These are phyloP conservation scores for Marasmius oreades DNA, from an alignment of 1,284 basidiomycete genomes.

Conservation along the genomic window DNA sequence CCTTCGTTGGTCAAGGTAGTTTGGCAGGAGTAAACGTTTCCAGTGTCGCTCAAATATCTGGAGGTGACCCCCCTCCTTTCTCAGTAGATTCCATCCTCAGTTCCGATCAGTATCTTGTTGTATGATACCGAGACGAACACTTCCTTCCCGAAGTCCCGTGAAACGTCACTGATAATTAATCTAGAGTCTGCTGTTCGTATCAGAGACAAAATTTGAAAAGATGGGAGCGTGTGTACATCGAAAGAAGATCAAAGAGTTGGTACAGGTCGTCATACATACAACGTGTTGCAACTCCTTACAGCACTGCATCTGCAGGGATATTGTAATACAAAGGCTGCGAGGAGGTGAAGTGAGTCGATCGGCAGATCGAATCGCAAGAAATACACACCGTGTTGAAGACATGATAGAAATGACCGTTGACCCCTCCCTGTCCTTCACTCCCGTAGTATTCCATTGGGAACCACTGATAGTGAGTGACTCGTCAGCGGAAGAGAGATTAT, in stretches of 20 bases:
- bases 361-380: neutral
- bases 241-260: neutral
- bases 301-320: conserved; percentile 47
- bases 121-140: too few species aligned
- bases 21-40: conserved; percentile 69
- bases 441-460: conserved; percentile 72
- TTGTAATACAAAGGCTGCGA: conserved; percentile 65
- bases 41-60: conserved; percentile 53
- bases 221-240: too few species aligned
- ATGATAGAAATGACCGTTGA: conserved; percentile 72
- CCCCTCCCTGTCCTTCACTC: conserved; percentile 46
- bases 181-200: too few species aligned
- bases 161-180: too few species aligned
- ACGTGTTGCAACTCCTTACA: conserved; percentile 27
- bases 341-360: conserved; percentile 8
- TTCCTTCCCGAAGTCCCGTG: too few species aligned
- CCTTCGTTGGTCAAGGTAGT: conserved; percentile 79
- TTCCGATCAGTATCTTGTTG: conserved; percentile 69
- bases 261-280: neutral
- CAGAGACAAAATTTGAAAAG: too few species aligned
- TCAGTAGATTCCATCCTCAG: conserved; percentile 75
- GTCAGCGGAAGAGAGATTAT: neutral
- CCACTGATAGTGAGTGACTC: conserved; percentile 46
- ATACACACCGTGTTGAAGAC: conserved; percentile 64
- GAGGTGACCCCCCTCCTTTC: conserved; percentile 62